Evolutionary conservation across 306 rosid species (phyloP).

Genomic region (Pueraria montana): DNA sequence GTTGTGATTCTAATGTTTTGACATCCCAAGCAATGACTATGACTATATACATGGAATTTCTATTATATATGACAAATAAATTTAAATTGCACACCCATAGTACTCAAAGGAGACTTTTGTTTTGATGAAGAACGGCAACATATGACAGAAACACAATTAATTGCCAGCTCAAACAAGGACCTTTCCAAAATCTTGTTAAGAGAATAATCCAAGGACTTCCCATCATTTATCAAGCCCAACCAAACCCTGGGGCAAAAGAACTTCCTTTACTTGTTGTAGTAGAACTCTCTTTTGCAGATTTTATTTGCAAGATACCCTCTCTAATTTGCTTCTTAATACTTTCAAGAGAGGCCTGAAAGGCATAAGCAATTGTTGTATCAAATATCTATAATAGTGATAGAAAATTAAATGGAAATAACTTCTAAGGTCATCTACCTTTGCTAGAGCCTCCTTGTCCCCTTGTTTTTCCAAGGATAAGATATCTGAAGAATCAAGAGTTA

Average conservation of each 20-base stretch:
- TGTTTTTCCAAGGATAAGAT: constrained; percentile 66
- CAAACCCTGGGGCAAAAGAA: constrained; percentile 50
- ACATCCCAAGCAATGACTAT: too few species aligned
- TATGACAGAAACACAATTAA: constrained; percentile 73
- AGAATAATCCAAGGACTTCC: constrained; percentile 82
- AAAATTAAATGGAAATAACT: constrained; percentile 6
- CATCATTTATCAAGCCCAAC: constrained; percentile 83
- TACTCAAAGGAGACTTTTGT: constrained; percentile 84
- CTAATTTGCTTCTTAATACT: constrained; percentile 68
- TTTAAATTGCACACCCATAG: constrained; percentile 21
- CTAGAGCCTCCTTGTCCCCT: constrained; percentile 61
- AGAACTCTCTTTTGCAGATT: constrained; percentile 54
- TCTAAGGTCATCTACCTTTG: constrained; percentile 55
- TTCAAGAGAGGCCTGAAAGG: constrained; percentile 75
- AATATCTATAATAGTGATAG: constrained; percentile 31
- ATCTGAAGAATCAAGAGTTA: constrained; percentile 77
- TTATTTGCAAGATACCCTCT: constrained; percentile 50
- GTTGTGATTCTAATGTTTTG: too few species aligned
- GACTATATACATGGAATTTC: too few species aligned
- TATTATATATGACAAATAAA: background rate
- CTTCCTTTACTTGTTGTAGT: constrained; percentile 42
- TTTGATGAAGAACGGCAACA: constrained; percentile 87
- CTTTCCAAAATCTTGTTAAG: constrained; percentile 58
- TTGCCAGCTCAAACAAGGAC: constrained; percentile 74
- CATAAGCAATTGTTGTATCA: constrained; percentile 51